A percentile compares a stretch with the other conserved stretches of the same genome.
These are phyloP conservation scores for Trametes cinnabarina DNA, from an alignment of 768 basidiomycete species.

Conservation along the genomic window DNA sequence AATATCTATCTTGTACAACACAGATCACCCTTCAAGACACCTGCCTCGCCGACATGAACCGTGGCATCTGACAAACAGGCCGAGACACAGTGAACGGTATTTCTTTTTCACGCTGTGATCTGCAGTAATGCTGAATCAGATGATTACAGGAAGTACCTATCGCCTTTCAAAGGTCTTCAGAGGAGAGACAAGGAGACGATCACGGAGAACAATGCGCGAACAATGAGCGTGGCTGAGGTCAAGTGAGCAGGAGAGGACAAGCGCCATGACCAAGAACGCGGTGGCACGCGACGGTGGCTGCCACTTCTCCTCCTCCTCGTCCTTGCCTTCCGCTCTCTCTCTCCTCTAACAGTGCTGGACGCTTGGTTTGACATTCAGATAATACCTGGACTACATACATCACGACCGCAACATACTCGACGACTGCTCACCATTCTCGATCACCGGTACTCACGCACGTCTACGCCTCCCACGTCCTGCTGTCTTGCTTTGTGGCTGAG, in stretches of 20 bases:
- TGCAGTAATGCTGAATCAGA: too few relatives aligned
- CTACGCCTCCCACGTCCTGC: neutral
- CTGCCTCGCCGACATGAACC: too few relatives aligned
- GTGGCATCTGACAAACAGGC: too few relatives aligned
- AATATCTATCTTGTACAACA: too few relatives aligned
- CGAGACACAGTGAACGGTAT: too few relatives aligned
- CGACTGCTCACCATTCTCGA: neutral
- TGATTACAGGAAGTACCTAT: too few relatives aligned
- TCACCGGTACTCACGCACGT: neutral
- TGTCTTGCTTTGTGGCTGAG: neutral
- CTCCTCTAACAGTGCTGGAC: neutral
- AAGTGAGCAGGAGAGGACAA: too few relatives aligned
- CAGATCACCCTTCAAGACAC: too few relatives aligned
- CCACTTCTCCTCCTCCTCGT: neutral
- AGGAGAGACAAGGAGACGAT: too few relatives aligned
- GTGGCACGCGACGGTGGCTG: too few relatives aligned
- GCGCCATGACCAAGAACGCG: neutral
- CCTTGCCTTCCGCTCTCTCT: neutral
- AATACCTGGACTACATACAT: neutral
- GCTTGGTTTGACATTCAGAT: neutral
- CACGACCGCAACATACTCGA: neutral
- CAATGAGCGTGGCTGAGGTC: neutral
- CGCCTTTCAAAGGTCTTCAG: too few relatives aligned
- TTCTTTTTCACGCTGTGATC: too few relatives aligned
- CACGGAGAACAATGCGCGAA: neutral